Evolutionary conservation across 1,139 yeast species (phyloP).

Genomic region (Magnusiomyces suaveolens): DNA sequence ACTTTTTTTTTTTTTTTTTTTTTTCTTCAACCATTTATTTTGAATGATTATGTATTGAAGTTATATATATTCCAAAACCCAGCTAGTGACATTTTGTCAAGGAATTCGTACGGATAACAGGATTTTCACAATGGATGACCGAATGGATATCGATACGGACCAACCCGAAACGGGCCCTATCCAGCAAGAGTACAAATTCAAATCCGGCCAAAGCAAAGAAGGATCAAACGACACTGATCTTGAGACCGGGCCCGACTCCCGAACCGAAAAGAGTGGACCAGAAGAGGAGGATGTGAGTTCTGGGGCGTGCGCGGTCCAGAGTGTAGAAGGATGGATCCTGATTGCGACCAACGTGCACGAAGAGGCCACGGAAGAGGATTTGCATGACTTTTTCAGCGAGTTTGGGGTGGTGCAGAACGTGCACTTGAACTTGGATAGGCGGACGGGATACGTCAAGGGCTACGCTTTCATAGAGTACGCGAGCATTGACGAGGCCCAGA

Average conservation of each 20-base stretch:
- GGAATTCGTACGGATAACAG: neutral
- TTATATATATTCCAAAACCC: neutral
- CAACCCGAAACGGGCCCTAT: too few species aligned
- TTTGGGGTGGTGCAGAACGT: conserved; percentile 34
- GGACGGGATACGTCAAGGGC: conserved; percentile 39
- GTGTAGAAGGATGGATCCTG: conserved; percentile 38
- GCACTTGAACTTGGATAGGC: conserved; percentile 37
- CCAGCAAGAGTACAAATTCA: too few species aligned
- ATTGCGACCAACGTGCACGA: conserved; percentile 37
- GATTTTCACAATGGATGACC: neutral
- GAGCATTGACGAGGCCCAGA: conserved; percentile 30
- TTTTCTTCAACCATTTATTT: too few species aligned
- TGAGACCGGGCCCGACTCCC: neutral
- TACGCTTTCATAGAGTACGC: conserved; percentile 37
- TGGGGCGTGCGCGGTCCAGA: neutral
- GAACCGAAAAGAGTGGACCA: neutral
- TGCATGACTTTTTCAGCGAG: conserved; percentile 36
- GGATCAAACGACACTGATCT: neutral
- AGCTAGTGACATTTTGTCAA: neutral
- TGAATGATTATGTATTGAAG: too few species aligned
- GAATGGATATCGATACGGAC: neutral
- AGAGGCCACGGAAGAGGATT: conserved; percentile 40
- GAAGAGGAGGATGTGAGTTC: neutral
- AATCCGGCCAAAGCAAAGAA: neutral
- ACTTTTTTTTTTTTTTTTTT: too few species aligned